phyloP scores from a whole-genome alignment of 2,329 filamentous ascomycete genomes.

The Trichoderma sp. region DNA sequence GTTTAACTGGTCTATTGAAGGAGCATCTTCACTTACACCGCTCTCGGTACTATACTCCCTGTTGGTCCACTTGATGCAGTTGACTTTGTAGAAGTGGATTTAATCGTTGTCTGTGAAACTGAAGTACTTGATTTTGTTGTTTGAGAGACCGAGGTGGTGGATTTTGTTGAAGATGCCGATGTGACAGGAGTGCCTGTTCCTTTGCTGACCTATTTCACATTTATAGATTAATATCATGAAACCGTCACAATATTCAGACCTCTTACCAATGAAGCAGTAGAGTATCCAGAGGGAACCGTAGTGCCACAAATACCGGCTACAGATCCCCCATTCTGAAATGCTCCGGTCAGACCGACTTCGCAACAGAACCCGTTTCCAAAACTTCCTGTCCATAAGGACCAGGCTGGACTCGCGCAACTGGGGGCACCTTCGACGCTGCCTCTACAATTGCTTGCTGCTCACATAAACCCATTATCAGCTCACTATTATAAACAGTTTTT shows the following conservation, averaged over 20 bases:
- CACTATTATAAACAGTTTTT: fast-evolving
- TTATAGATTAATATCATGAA: not conserved
- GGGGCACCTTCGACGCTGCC: slow-evolving; percentile 4
- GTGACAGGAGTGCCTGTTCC: not conserved
- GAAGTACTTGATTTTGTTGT: not conserved
- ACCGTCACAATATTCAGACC: not conserved
- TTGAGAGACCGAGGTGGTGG: not conserved
- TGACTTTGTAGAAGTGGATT: slow-evolving; percentile 5
- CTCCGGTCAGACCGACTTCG: slow-evolving; percentile 9
- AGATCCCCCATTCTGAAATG: not conserved
- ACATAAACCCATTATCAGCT: not conserved
- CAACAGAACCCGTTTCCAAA: slow-evolving; percentile 10
- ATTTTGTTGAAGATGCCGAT: not conserved
- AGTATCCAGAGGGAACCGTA: not conserved
- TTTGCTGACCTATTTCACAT: not conserved
- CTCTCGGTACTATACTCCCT: not conserved
- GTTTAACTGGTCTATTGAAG: not conserved
- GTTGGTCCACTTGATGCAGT: not conserved
- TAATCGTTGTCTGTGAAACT: not conserved
- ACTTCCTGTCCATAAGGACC: slow-evolving; percentile 14
- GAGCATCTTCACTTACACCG: not conserved
- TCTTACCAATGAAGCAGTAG: slow-evolving; percentile 8
- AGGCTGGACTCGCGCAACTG: not conserved
- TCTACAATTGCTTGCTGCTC: slow-evolving; percentile 1
- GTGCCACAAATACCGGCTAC: slow-evolving; percentile 3